Conservation (phyloP, 345 rosid genomes). For the Dimocarpus longan region DNA sequence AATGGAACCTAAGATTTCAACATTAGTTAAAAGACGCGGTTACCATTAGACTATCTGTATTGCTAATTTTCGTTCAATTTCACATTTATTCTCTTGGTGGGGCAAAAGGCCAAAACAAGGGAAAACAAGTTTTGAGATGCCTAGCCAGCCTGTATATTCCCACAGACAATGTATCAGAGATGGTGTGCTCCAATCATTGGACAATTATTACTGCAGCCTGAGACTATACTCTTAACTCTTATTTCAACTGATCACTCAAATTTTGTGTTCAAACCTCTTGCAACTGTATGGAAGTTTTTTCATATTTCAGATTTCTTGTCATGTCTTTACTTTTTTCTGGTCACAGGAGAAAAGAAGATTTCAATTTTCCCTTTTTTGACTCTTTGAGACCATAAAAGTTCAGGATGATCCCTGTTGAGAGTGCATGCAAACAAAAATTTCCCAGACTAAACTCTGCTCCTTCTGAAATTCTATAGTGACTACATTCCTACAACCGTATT, state of each 20-base stretch:
- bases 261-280: not conserved
- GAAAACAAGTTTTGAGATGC: slow-evolving; percentile 5
- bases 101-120: not conserved
- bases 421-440: not conserved
- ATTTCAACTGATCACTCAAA: not conserved
- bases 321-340: not conserved
- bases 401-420: not conserved
- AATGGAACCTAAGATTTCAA: not conserved
- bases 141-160: slow-evolving; percentile 27
- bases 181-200: not conserved
- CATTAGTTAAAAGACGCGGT: not conserved
- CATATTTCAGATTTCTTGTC: not conserved
- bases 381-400: not conserved
- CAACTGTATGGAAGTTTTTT: not conserved
- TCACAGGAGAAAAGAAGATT: not conserved
- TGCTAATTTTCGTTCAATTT: not conserved
- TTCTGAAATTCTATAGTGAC: not conserved
- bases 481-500: not conserved
- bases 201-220: not conserved
- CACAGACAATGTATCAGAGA: not conserved
- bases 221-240: not conserved
- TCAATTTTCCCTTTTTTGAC: not conserved
- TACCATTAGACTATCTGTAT: too few species aligned
- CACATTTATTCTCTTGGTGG: slow-evolving; percentile 2
- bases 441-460: not conserved